Evolutionary conservation across 306 rosid genomes (phyloP).

Genomic region (Rosa lucieae): DNA sequence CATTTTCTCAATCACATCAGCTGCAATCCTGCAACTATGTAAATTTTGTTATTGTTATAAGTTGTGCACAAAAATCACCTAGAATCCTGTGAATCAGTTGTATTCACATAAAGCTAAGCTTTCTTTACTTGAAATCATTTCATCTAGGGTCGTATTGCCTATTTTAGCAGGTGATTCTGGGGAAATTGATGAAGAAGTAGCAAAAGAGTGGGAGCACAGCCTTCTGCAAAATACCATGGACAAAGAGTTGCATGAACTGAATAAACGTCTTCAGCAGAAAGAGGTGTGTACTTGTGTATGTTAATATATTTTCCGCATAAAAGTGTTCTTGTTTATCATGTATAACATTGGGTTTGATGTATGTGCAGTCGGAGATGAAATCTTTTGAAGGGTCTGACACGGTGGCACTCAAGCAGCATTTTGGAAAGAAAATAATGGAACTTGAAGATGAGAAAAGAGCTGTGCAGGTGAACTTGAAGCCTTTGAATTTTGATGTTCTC

Average conservation of each 20-base stretch:
- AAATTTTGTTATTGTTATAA: not conserved
- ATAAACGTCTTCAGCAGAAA: slow-evolving; percentile 91
- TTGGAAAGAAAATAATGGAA: slow-evolving; percentile 91
- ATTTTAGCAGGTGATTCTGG: slow-evolving; percentile 66
- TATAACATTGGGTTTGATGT: slow-evolving; percentile 14
- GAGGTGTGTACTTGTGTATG: slow-evolving; percentile 50
- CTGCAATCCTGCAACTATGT: not conserved
- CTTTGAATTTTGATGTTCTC: slow-evolving; percentile 26
- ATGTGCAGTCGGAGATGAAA: slow-evolving; percentile 87
- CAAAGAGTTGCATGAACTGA: slow-evolving; percentile 89
- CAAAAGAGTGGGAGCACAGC: slow-evolving; percentile 98
- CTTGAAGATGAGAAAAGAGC: slow-evolving; percentile 92
- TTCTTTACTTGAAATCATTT: slow-evolving; percentile 21
- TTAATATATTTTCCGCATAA: slow-evolving; percentile 6
- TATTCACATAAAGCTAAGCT: not conserved
- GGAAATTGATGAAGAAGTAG: slow-evolving; percentile 92
- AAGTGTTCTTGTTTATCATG: not conserved
- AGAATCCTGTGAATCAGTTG: slow-evolving; percentile 5
- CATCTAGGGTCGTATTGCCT: slow-evolving; percentile 26
- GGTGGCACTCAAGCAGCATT: slow-evolving; percentile 86
- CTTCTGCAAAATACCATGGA: slow-evolving; percentile 95
- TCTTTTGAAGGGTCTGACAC: slow-evolving; percentile 79
- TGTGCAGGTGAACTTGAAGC: slow-evolving; percentile 68
- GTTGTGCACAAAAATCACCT: not conserved
- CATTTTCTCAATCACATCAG: not conserved